Percentiles rank a stretch among this genome's conserved stretches.
phyloP scores from a whole-genome alignment of 2,329 filamentous ascomycete genomes.

The Pestalotiopsis sp. region DNA sequence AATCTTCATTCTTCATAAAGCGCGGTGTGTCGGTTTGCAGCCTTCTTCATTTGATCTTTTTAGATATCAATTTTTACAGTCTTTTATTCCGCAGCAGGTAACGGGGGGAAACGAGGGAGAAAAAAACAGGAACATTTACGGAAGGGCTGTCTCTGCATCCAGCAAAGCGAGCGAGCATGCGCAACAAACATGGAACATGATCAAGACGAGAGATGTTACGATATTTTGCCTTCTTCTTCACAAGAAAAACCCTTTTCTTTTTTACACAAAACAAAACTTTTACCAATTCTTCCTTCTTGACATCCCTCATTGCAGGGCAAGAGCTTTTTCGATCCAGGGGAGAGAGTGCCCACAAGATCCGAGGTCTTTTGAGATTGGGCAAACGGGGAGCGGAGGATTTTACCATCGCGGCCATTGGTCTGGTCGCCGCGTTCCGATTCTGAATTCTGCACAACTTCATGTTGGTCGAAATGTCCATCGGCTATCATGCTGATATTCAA shows the following conservation, averaged over 20 bases:
- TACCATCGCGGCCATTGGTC: background rate
- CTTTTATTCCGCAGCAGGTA: background rate
- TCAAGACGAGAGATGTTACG: slow-evolving; percentile 11
- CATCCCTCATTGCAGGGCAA: background rate
- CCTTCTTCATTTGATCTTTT: background rate
- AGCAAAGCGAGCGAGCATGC: slow-evolving; percentile 5
- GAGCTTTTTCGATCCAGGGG: background rate
- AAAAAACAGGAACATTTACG: background rate
- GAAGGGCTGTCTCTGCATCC: background rate
- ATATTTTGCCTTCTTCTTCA: slow-evolving; percentile 3
- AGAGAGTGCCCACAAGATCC: background rate
- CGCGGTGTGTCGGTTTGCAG: slow-evolving; percentile 11
- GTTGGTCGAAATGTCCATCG: background rate
- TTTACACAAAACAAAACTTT: background rate
- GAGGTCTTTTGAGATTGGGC: background rate
- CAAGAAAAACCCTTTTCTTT: no score
- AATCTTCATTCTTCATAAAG: background rate
- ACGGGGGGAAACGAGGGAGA: background rate
- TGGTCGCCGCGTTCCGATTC: background rate
- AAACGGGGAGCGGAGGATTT: background rate
- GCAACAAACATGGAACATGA: slow-evolving; percentile 5
- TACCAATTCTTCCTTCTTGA: background rate
- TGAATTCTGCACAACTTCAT: slow-evolving; percentile 1
- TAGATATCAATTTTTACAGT: background rate
- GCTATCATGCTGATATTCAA: slow-evolving; percentile 4